Evolutionary conservation across 208 protist species (phyloP), one percentile per base, ranked within the genome.

Genomic region (Crithidia mellificae): DNA sequence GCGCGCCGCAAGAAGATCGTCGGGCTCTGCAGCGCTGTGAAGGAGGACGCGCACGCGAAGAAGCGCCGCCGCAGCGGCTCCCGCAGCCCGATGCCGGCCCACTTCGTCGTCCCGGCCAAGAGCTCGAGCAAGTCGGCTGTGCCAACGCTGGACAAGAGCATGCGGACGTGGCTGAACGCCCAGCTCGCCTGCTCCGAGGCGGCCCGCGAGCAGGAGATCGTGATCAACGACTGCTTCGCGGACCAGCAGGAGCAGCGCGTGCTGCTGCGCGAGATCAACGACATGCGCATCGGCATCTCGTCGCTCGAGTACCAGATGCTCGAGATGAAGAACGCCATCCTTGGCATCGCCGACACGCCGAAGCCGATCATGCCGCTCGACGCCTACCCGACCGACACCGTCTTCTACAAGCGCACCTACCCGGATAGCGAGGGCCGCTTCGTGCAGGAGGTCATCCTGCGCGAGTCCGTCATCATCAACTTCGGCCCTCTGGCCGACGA

Each of bases 211-310:
- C 83, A 88, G 80, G 84, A 85, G 50, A 51, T 44, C 17, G 61
- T 83, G 24, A 70, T 90, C 25, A 85, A 89, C 38, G 74, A 84
- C 64, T 93, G 82, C 77, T 85, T 91, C 65, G 65, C 58, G 24
- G 83, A 91, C 36, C 75, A 83, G 63, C 84, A 91, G 74, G 83
- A 93, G 70, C 88, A 93, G 72, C 75, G 84, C 36, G 65, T 80
- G 36, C 74, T 84, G 51, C 71, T 91, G 52, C 80, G 80, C 57
- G 84, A 90, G 78, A 78, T 93, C 27, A 93, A 93, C 68, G 77
- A 80, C 73, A 79, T 88, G 72, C 88, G 88, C 34, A 78, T 87
- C 41, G 71, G 76, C 64, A 78, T 93, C 27, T 79, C 80, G 19
- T 63, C 57, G 32, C 51, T 93, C 24, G 55, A 86, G 57, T 59